A percentile compares a stretch with the other conserved stretches of the same genome.
These are phyloP conservation scores for Ambrosia artemisiifolia DNA, from an alignment of 129 eudicot genomes.

Conservation along the genomic window DNA sequence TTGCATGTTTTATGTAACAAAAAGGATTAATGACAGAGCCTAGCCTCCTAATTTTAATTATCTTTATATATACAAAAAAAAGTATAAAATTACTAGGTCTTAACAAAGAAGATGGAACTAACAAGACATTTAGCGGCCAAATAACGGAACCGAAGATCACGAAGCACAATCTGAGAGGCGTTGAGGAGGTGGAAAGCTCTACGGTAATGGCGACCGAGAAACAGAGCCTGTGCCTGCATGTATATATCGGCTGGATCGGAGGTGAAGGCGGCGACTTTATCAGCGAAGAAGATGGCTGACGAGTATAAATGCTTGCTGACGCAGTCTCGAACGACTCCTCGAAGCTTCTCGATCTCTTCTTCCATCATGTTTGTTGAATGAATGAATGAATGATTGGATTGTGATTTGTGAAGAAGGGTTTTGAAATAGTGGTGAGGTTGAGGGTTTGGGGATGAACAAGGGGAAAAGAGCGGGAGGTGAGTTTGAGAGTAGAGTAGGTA, in stretches of 20 bases:
- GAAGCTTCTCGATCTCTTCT: conserved; percentile 76
- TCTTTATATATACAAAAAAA: too few relatives aligned
- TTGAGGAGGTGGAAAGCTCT: conserved; percentile 93
- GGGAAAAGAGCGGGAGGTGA: conserved; percentile 39
- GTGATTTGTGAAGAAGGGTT: neutral
- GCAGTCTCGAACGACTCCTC: conserved; percentile 89
- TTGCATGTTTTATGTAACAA: too few relatives aligned
- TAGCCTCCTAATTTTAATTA: too few relatives aligned
- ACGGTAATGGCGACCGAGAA: conserved; percentile 96
- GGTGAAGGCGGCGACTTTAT: conserved; percentile 93
- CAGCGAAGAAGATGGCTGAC: conserved; percentile 97
- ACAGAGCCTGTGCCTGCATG: conserved; percentile 97
- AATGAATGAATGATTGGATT: too few relatives aligned
- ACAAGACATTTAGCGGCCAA: conserved; percentile 96
- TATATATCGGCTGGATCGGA: conserved; percentile 91
- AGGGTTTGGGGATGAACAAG: conserved; percentile 10
- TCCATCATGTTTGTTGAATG: conserved; percentile 47
- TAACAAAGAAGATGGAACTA: neutral
- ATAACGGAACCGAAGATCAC: conserved; percentile 93
- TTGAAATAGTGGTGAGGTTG: conserved; percentile 5
- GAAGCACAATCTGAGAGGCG: conserved; percentile 81
- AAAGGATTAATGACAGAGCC: too few relatives aligned
- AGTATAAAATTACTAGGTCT: neutral
- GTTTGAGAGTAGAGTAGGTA: neutral
- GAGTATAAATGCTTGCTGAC: conserved; percentile 95